Conservation (phyloP, 2,329 filamentous ascomycete species). For the Cladosporium velox region DNA sequence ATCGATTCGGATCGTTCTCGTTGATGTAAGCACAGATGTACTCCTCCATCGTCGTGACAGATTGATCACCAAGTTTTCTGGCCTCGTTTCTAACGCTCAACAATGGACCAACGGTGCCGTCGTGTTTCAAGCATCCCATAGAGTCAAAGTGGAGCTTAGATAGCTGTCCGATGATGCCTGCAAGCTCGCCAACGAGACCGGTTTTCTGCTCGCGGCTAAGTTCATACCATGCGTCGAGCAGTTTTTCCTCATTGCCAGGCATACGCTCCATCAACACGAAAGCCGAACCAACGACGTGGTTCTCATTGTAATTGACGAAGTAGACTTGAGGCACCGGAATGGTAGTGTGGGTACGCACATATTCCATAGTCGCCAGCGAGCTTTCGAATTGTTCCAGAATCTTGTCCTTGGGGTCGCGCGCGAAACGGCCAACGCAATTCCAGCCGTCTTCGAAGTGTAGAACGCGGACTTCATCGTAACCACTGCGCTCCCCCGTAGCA, state of each 20-base stretch:
- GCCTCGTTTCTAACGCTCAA: neutral
- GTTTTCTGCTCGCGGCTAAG: constrained; percentile 17
- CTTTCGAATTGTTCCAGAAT: constrained; percentile 19
- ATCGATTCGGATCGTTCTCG: neutral
- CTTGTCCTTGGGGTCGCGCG: constrained; percentile 15
- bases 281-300: constrained; percentile 24
- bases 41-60: neutral
- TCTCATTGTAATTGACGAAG: constrained; percentile 21
- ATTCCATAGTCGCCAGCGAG: constrained; percentile 23
- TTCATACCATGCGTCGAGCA: constrained; percentile 21
- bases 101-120: constrained; percentile 21
- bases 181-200: constrained; percentile 13
- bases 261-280: constrained; percentile 26
- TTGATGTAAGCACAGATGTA: neutral
- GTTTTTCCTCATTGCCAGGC: neutral
- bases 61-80: neutral
- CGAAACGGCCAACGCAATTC: constrained; percentile 24
- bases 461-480: constrained; percentile 14
- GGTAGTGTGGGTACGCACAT: constrained; percentile 21
- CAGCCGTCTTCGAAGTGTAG: constrained; percentile 26
- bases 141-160: constrained; percentile 18
- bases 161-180: constrained; percentile 2
- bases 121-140: constrained; percentile 20
- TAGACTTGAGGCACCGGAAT: constrained; percentile 24
- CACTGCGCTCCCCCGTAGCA: neutral